Evolutionary conservation across 106 monocot genomes (phyloP).

Genomic region (Gastrodia elata): DNA sequence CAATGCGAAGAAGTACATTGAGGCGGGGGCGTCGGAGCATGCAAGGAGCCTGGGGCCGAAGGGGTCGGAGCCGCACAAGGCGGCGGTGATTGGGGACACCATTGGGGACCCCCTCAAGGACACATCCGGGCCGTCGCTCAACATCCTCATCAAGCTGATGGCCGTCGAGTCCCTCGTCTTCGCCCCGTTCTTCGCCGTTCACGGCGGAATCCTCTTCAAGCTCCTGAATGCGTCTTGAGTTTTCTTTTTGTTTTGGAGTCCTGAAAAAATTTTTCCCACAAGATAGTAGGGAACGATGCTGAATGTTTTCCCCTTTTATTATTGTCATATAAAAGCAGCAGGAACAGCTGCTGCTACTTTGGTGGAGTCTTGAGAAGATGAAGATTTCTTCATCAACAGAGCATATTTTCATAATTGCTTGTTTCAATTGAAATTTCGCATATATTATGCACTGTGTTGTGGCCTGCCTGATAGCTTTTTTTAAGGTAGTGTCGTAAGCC

Average conservation of each 20-base stretch:
- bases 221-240: constrained; percentile 19
- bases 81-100: constrained; percentile 90
- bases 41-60: constrained; percentile 72
- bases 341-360: no score
- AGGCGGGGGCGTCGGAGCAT: constrained; percentile 83
- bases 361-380: no score
- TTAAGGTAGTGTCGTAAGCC: no score
- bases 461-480: no score
- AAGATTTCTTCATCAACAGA: no score
- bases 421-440: no score
- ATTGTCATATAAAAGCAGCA: no score
- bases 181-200: constrained; percentile 86
- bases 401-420: no score
- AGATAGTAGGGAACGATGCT: constrained; percentile 9
- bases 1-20: constrained; percentile 85
- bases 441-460: no score
- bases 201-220: constrained; percentile 87
- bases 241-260: constrained; percentile 1
- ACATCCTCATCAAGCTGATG: constrained; percentile 99
- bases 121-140: constrained; percentile 88
- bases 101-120: constrained; percentile 97
- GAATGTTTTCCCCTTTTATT: no score
- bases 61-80: constrained; percentile 88
- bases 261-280: neutral
- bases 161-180: constrained; percentile 92